A percentile compares a stretch with the other conserved stretches of the same genome.
These are phyloP conservation scores for Paramecium caudatum DNA, from an alignment of 73 alveolate genomes.

Conservation along the genomic window DNA sequence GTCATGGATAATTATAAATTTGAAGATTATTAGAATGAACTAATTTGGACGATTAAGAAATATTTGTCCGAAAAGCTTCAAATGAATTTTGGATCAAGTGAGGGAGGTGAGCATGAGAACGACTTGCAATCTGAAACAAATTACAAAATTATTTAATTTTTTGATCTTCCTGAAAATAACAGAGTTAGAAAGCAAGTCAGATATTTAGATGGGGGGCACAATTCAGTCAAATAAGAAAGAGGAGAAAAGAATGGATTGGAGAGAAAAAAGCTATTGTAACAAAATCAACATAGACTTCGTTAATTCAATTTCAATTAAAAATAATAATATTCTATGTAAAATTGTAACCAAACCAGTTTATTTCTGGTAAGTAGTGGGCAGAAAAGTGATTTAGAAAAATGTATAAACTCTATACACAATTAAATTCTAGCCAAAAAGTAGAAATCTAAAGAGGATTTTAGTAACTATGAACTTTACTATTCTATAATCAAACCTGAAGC, in stretches of 20 bases:
- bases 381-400: not conserved
- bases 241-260: not conserved
- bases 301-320: not conserved
- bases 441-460: not conserved
- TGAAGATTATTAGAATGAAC: not conserved
- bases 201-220: too few relatives aligned
- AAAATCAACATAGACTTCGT: not conserved
- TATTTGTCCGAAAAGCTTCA: not conserved
- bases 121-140: not conserved
- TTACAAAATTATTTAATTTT: not conserved
- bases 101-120: not conserved
- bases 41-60: not conserved
- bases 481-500: not conserved
- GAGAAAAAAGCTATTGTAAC: not conserved
- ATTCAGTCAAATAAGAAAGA: too few relatives aligned
- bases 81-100: not conserved
- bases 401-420: not conserved
- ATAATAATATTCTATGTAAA: not conserved
- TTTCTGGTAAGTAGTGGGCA: not conserved
- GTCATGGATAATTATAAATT: not conserved
- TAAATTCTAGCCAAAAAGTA: not conserved
- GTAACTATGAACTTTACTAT: not conserved
- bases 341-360: not conserved
- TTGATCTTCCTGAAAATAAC: not conserved
- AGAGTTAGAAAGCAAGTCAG: not conserved